A percentile compares a stretch with the other conserved stretches of the same genome.
Conservation (phyloP, 2,329 filamentous ascomycete species). For the Diplocarpon rosae region DNA sequence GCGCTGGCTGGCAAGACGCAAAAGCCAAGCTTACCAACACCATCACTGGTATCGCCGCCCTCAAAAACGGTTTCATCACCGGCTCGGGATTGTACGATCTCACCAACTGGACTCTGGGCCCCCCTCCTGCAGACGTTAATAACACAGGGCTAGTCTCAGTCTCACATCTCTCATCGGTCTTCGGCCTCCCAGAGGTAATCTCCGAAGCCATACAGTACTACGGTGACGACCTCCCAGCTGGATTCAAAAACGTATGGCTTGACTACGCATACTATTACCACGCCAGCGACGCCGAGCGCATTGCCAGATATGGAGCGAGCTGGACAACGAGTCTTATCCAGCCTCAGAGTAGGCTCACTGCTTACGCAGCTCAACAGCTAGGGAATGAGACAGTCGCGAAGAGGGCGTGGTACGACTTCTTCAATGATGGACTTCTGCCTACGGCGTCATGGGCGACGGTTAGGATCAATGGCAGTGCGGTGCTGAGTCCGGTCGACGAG, state of each 20-base stretch:
- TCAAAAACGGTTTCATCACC: slow-evolving; percentile 49
- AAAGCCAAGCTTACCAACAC: slow-evolving; percentile 38
- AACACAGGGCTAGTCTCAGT: slow-evolving; percentile 41
- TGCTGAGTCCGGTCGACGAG: slow-evolving; percentile 40
- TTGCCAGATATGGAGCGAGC: slow-evolving; percentile 37
- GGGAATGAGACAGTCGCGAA: slow-evolving; percentile 37
- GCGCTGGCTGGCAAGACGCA: slow-evolving; percentile 41
- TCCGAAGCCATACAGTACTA: slow-evolving; percentile 43
- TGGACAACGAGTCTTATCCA: slow-evolving; percentile 42
- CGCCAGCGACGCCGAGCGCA: slow-evolving; percentile 38
- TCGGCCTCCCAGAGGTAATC: slow-evolving; percentile 47
- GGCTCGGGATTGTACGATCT: slow-evolving; percentile 42
- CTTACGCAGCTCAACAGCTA: slow-evolving; percentile 36
- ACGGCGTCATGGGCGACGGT: slow-evolving; percentile 30
- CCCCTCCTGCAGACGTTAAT: slow-evolving; percentile 40
- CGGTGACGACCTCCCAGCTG: slow-evolving; percentile 33
- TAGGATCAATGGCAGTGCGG: slow-evolving; percentile 32
- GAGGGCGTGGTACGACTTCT: slow-evolving; percentile 45
- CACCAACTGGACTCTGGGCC: slow-evolving; percentile 36
- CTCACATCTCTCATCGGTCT: slow-evolving; percentile 46
- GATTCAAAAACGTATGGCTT: slow-evolving; percentile 43
- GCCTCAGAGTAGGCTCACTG: slow-evolving; percentile 47
- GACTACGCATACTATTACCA: slow-evolving; percentile 51
- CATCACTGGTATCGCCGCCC: slow-evolving; percentile 38
- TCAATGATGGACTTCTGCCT: slow-evolving; percentile 36